Conservation (phyloP, 1,284 basidiomycete genomes). For the Ustanciosporium gigantosporum region DNA sequence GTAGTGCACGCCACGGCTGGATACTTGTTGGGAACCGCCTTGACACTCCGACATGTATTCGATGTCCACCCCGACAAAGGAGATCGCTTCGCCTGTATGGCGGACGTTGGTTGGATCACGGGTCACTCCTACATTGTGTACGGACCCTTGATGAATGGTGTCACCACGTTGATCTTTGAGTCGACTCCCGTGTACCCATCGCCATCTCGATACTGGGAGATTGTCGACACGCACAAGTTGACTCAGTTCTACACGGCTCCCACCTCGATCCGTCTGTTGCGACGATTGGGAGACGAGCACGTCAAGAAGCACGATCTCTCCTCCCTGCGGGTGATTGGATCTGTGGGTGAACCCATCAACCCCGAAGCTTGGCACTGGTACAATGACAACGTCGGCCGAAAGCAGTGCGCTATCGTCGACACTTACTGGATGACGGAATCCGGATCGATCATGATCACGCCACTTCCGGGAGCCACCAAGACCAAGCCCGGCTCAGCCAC, state of each 20-base stretch:
- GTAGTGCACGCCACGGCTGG: constrained; percentile 94
- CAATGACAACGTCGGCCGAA: constrained; percentile 86
- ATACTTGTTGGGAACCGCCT: constrained; percentile 82
- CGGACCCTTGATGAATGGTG: constrained; percentile 88
- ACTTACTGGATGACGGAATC: constrained; percentile 83
- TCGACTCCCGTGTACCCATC: constrained; percentile 96
- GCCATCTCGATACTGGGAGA: constrained; percentile 94
- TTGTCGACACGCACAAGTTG: constrained; percentile 87
- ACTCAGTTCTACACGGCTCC: constrained; percentile 67
- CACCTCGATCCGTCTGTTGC: constrained; percentile 77
- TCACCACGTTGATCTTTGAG: constrained; percentile 92
- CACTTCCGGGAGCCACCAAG: constrained; percentile 90
- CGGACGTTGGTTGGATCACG: constrained; percentile 98
- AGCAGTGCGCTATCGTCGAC: constrained; percentile 91
- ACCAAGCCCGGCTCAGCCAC: constrained; percentile 96
- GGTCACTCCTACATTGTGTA: constrained; percentile 98
- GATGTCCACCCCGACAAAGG: constrained; percentile 77
- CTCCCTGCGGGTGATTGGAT: constrained; percentile 83
- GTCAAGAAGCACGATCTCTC: constrained; percentile 83
- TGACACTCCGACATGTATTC: constrained; percentile 95
- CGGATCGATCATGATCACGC: constrained; percentile 90
- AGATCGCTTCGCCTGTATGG: constrained; percentile 88
- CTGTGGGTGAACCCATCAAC: constrained; percentile 97
- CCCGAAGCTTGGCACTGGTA: constrained; percentile 99
- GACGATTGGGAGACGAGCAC: constrained; percentile 83